Base-by-base conservation (phyloP, 176 grass and related monocot species). In the Neostapfia colusana region DNA sequence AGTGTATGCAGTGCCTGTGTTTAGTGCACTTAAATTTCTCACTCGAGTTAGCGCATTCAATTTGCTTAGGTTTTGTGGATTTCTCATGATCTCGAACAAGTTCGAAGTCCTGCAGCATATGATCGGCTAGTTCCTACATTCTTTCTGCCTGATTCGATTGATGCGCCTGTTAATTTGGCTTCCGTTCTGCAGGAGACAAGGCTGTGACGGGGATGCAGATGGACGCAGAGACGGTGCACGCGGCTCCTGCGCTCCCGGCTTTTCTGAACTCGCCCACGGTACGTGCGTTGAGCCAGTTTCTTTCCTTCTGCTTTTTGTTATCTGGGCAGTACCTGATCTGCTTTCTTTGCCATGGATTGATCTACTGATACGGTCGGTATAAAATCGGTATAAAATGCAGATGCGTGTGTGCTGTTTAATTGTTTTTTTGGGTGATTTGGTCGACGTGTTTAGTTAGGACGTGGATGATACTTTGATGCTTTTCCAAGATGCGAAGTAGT, bases 241-340 rank as follows among this genome's bases (percentile, higher is more conserved):
- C 42, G 79, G 23, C 65, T 77, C 48, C 85, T 82, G 48, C 85
- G 23, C 51, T 45, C 60, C 58, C 18, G 60, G 60, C 75, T 53
- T 43, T 23, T 57, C 75, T n/a, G 59, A 55, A 50, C 51, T 73
- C 85, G 53, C 80, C 82, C 82, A 72, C 70, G 80, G 80, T 87
- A 88, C 51, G 79, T 87, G 20, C 65, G 2, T 13, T 23, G 34
- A 41, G 17, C 16, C 60, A 58, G 45, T 71, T 39, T 45, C 20
- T 70, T 55, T 67, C 23, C 8, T 49, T 74, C 41, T 36, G 43
- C 44, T 5, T 43, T 69, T 34, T 54, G 79, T 63, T 62, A 63
- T 63, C 28, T 63, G 28, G 10, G 65, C 7, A 45, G 10, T 49
- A 50, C 11, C 23, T 69, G 23, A 60, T 76, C 38, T 12, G 50